These are phyloP conservation scores for Solanum sitiens DNA, from an alignment of 257 asterid species.

Conservation along the genomic window DNA sequence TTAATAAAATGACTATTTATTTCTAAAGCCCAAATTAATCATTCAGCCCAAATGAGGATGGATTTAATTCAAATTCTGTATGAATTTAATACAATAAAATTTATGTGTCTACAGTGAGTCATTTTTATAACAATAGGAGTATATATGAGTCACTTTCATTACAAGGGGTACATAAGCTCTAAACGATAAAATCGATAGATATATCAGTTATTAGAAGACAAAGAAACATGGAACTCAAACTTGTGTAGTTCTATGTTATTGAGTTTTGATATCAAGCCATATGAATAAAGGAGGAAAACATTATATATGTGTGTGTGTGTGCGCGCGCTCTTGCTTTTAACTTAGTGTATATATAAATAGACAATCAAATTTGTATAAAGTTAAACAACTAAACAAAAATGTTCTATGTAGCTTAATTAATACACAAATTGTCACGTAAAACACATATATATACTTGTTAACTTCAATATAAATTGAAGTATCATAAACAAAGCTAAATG, in stretches of 20 bases:
- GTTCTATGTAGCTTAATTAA: not conserved
- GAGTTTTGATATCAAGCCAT: not conserved
- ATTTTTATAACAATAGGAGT: no score
- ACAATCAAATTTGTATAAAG: not conserved
- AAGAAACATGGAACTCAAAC: not conserved
- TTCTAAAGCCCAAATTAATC: no score
- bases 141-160: no score
- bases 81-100: no score
- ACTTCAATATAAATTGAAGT: not conserved
- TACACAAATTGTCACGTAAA: not conserved
- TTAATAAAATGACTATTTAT: no score
- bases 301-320: not conserved
- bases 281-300: not conserved
- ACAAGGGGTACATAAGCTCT: no score
- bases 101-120: no score
- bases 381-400: no score
- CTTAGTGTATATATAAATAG: not conserved
- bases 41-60: no score
- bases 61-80: no score
- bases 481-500: not conserved
- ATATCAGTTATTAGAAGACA: not conserved
- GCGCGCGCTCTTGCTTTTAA: not conserved
- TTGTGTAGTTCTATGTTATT: not conserved
- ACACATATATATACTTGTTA: not conserved
- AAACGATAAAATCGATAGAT: not conserved